Conservation (phyloP, 345 rosid genomes). For the Physaria fendleri region DNA sequence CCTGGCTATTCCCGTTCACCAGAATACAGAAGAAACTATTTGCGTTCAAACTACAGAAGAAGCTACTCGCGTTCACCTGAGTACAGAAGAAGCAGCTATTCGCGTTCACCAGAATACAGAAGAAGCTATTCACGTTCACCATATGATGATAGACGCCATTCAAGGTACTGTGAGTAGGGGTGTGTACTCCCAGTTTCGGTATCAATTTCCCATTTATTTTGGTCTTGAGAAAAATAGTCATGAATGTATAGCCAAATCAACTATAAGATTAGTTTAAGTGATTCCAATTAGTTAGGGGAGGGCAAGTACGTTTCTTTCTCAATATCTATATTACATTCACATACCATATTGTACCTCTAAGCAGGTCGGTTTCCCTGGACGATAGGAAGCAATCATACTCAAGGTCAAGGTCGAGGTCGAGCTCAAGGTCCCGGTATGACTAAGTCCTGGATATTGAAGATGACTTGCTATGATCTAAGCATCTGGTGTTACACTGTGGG, state of each 20-base stretch:
- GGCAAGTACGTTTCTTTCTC: neutral
- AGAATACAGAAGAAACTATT: conserved; percentile 29
- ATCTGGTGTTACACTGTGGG: too few relatives aligned
- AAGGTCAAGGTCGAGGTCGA: too few relatives aligned
- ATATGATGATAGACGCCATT: conserved; percentile 31
- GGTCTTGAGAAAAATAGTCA: neutral
- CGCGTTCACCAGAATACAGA: conserved; percentile 26
- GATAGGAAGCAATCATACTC: too few relatives aligned
- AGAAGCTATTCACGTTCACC: neutral
- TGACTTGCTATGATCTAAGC: too few relatives aligned
- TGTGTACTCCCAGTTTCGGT: neutral
- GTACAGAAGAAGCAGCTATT: conserved; percentile 31
- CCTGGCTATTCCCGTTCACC: conserved; percentile 52
- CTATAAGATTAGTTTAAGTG: neutral
- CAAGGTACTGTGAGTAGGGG: conserved; percentile 3
- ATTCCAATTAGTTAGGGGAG: neutral
- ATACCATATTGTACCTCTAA: neutral
- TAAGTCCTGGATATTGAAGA: too few relatives aligned
- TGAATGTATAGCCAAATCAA: neutral
- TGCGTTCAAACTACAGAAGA: conserved; percentile 27
- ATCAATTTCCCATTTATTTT: neutral
- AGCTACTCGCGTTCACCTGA: conserved; percentile 44
- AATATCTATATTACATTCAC: neutral
- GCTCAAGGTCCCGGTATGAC: too few relatives aligned
- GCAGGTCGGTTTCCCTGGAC: too few relatives aligned